Base-by-base conservation (phyloP, 2,329 filamentous ascomycete genomes). In the Ilyonectria sp. region DNA sequence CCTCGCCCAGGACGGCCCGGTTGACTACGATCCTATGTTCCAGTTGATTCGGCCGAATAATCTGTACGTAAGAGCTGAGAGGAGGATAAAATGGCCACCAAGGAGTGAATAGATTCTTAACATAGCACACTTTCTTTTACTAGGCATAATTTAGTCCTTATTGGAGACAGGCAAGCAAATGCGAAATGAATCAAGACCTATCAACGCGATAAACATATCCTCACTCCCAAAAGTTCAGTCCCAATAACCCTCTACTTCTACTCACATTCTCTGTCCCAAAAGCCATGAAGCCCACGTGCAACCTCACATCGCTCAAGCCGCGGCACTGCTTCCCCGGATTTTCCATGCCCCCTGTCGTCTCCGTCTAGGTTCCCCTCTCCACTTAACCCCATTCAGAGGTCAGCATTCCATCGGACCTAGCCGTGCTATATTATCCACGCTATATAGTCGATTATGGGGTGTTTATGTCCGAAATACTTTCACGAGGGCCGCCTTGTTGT, bases 1-100 rank as follows among this genome's bases (percentile, higher is more conserved):
- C 10, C 76, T 83, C n/a, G 87, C 84, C n/a, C 82, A 82, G 4
- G 81, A 87, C 5, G 85, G 81, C 1, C 79, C 84, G 0, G 79
- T 90, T 6, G 87, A 89, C 61, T 90, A 90, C 53, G 88, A 90
- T 68, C 88, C 88, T 1, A 83, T 85, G 80, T 90, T 90, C 75
- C 86, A 88, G 79, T 77, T 90, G 1, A 88, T 90, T 65, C 75
- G 87, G 21, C 87, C 87, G 1, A 82, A 82, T 37, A 89, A 89
- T 73, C 61, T 89, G 53, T 89, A 86, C 68, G 85, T 87, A 2
- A 76, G 81, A 21, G 86, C 87, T 0, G 81, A 85, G 74, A 83
- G 78, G 73, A 80, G 87, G 29, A 80, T 81, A 21, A 84, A 84
- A 75, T 87, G 85, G 84, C 86, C 86, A 2, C 73, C 78, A 75